phyloP scores from a whole-genome alignment of 1,139 yeast species.

The Debaryomyces sp. region DNA sequence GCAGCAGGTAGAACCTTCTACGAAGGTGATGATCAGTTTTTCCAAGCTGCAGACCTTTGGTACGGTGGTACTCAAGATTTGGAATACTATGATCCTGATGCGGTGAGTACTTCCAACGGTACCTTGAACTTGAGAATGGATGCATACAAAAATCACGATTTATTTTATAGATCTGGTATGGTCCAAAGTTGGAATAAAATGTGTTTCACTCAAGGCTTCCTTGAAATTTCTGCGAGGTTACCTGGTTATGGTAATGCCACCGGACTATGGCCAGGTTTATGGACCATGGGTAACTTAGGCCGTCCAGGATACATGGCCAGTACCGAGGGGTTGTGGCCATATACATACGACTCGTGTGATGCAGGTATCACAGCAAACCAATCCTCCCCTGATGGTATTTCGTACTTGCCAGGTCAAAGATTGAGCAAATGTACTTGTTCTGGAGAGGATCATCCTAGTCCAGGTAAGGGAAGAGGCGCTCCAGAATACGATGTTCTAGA shows the following conservation, averaged over 20 bases:
- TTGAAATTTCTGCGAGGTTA: constrained; percentile 70
- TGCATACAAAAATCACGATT: constrained; percentile 68
- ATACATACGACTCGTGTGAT: constrained; percentile 79
- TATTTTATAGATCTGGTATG: constrained; percentile 84
- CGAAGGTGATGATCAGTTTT: constrained; percentile 82
- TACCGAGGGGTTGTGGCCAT: constrained; percentile 90
- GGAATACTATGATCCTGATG: constrained; percentile 91
- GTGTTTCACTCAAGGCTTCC: constrained; percentile 75
- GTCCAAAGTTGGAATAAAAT: constrained; percentile 81
- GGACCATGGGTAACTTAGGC: constrained; percentile 87
- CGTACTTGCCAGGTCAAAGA: constrained; percentile 77
- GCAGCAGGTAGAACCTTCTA: constrained; percentile 83
- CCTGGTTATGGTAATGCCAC: constrained; percentile 71
- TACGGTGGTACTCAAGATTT: constrained; percentile 81
- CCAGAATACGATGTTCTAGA: constrained; percentile 88
- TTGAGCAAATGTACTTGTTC: constrained; percentile 70
- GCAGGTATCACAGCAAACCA: constrained; percentile 92
- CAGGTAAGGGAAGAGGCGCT: constrained; percentile 82
- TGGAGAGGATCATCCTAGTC: constrained; percentile 79
- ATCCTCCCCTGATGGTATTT: constrained; percentile 78
- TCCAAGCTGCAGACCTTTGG: constrained; percentile 74
- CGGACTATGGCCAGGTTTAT: constrained; percentile 90
- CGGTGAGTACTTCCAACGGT: constrained; percentile 69
- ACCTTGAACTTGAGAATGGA: constrained; percentile 68
- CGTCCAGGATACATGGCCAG: constrained; percentile 81